Conservation (phyloP, 495 filamentous ascomycete species). For the Penicillium bovifimosum region DNA sequence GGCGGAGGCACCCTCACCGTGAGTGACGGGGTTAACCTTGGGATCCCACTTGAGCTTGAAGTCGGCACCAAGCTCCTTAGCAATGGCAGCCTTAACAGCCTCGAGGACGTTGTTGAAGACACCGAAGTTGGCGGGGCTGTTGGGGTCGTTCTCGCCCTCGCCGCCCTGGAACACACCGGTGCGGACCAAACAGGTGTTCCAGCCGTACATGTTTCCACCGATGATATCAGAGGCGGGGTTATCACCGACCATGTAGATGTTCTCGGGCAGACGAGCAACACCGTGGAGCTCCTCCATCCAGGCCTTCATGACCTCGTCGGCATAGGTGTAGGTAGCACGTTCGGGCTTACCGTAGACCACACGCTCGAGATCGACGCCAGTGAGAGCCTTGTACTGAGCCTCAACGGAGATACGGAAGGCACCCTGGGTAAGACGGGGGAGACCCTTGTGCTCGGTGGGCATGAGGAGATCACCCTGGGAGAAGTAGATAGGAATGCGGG, state of each 20-base stretch:
- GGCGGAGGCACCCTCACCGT: constrained; percentile 48
- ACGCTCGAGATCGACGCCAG: constrained; percentile 70
- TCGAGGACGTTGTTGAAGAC: constrained; percentile 52
- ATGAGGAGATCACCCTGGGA: constrained; percentile 69
- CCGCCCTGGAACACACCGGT: constrained; percentile 56
- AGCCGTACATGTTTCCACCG: constrained; percentile 75
- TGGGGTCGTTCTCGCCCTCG: constrained; percentile 47
- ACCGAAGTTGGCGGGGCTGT: constrained; percentile 54
- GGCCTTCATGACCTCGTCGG: constrained; percentile 65
- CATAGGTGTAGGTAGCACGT: constrained; percentile 73
- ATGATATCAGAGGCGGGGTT: constrained; percentile 75
- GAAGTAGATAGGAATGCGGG: constrained; percentile 72
- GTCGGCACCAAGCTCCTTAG: constrained; percentile 52
- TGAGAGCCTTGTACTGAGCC: constrained; percentile 72
- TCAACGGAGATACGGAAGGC: constrained; percentile 72
- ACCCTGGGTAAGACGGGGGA: constrained; percentile 68
- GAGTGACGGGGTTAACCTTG: constrained; percentile 60
- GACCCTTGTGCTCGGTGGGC: constrained; percentile 67
- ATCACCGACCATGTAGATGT: constrained; percentile 80
- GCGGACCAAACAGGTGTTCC: constrained; percentile 69
- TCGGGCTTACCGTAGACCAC: constrained; percentile 83
- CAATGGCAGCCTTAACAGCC: constrained; percentile 48
- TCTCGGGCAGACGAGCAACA: constrained; percentile 61
- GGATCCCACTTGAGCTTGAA: constrained; percentile 55
- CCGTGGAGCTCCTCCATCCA: constrained; percentile 77